Evolutionary conservation across 2,329 filamentous ascomycete species (phyloP), one percentile per base, ranked within the genome.

Genomic region (Claviceps citrina): DNA sequence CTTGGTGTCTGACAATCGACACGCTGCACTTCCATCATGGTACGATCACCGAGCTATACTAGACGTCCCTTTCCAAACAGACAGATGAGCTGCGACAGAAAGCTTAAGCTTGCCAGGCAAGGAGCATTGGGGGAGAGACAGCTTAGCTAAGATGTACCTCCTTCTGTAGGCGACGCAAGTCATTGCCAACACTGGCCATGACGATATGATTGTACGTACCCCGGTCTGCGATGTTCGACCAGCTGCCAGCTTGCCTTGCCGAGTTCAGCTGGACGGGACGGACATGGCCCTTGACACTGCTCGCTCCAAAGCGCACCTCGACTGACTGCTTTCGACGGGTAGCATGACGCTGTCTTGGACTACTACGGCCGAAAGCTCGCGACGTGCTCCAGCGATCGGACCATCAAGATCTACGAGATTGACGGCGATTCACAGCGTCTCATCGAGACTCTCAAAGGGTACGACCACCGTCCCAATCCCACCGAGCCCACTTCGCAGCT

Each of bases 391-490:
- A 95, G 89, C 49, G 91, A 98, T 66, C 87, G 91, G 60, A 96
- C 89, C 36, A 93, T 98, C 69, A 96, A 96, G 69, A 96, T 98
- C 58, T 98, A 95, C 58, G 91, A 98, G 64, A 81, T 98, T 41
- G 89, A 96, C 55, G 85, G 86, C 54, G 87, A 96, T 53, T 75
- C 81, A 50, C 89, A 98, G 64, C 76, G 84, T 47, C 67, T 96
- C 52, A 75, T 84, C 26, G 89, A 96, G 66, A 98, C 91, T 20
- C 68, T 98, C 49, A 94, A 93, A 66, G 89, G 89, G 85, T 93
- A 37, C 40, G 40, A 27, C 18, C n/a, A n/a, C n/a, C n/a, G n/a
- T n/a, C n/a, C n/a, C n/a, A n/a, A n/a, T n/a, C n/a, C n/a, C n/a
- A n/a, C n/a, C n/a, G n/a, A n/a, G n/a, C n/a, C n/a, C n/a, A n/a